Evolutionary conservation across 306 rosid species (phyloP).

Genomic region (Fagus sylvatica): DNA sequence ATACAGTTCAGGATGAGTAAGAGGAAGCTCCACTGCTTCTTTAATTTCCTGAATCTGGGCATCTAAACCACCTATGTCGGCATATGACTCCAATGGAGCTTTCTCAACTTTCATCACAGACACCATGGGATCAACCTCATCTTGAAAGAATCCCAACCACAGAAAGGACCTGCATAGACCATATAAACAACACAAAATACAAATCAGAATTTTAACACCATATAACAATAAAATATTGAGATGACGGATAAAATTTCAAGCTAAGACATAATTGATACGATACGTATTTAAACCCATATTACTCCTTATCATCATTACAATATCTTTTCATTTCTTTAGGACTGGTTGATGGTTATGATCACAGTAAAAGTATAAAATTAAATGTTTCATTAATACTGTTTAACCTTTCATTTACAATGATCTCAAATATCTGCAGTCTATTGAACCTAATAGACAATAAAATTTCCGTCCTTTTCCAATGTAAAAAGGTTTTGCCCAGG

Average conservation of each 20-base stretch:
- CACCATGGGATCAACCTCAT: slow-evolving; percentile 73
- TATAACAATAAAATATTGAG: neutral
- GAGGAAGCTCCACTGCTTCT: slow-evolving; percentile 71
- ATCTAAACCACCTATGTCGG: slow-evolving; percentile 67
- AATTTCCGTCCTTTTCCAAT: too few species aligned
- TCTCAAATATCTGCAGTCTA: too few species aligned
- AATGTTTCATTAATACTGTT: neutral
- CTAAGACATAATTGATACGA: neutral
- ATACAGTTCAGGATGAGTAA: slow-evolving; percentile 63
- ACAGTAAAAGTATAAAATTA: neutral
- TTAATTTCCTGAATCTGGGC: slow-evolving; percentile 65
- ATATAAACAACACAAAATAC: neutral
- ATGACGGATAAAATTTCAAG: neutral
- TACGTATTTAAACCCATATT: neutral
- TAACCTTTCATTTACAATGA: neutral
- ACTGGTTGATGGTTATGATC: neutral
- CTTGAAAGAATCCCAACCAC: slow-evolving; percentile 72
- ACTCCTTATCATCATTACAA: neutral
- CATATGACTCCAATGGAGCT: slow-evolving; percentile 63
- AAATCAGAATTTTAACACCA: neutral
- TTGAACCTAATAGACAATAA: too few species aligned
- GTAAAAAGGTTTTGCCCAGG: too few species aligned
- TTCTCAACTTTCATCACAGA: slow-evolving; percentile 73
- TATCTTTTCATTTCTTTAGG: neutral
- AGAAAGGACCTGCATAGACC: slow-evolving; percentile 49